These are phyloP conservation scores for Themeda triandra DNA, from an alignment of 176 grass and related monocot genomes.

Conservation along the genomic window DNA sequence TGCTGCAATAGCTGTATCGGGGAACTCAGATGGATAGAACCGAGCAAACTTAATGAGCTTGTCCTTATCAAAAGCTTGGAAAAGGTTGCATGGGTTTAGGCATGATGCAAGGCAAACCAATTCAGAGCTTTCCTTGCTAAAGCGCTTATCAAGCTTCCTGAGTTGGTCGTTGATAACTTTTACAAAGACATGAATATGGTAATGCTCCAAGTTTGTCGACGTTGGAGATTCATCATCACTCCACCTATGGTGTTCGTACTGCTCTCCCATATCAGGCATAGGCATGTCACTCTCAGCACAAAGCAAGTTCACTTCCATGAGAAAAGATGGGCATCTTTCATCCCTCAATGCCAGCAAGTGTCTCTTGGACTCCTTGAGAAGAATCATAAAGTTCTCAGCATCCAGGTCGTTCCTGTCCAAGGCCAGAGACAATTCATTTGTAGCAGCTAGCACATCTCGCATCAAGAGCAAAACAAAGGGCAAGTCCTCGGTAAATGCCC, in stretches of 20 bases:
- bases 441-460: slow-evolving; percentile 15
- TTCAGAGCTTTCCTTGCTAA: not conserved
- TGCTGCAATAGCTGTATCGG: not conserved
- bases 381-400: not conserved
- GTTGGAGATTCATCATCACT: not conserved
- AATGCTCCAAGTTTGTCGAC: slow-evolving; percentile 6
- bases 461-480: slow-evolving; percentile 26
- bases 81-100: slow-evolving; percentile 19
- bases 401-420: slow-evolving; percentile 6
- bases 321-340: slow-evolving; percentile 18
- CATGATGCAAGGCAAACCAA: slow-evolving; percentile 4
- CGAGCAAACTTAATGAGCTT: slow-evolving; percentile 19
- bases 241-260: not conserved
- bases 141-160: not conserved
- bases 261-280: not conserved
- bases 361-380: slow-evolving; percentile 14
- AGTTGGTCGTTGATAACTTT: slow-evolving; percentile 29
- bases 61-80: slow-evolving; percentile 30
- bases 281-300: not conserved
- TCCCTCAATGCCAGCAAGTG: slow-evolving; percentile 17
- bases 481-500: slow-evolving; percentile 13
- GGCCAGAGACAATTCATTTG: slow-evolving; percentile 26
- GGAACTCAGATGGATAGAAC: slow-evolving; percentile 25
- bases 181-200: slow-evolving; percentile 9
- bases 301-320: not conserved